Evolutionary conservation across 306 rosid genomes (phyloP).

Genomic region (Mimosa pudica): DNA sequence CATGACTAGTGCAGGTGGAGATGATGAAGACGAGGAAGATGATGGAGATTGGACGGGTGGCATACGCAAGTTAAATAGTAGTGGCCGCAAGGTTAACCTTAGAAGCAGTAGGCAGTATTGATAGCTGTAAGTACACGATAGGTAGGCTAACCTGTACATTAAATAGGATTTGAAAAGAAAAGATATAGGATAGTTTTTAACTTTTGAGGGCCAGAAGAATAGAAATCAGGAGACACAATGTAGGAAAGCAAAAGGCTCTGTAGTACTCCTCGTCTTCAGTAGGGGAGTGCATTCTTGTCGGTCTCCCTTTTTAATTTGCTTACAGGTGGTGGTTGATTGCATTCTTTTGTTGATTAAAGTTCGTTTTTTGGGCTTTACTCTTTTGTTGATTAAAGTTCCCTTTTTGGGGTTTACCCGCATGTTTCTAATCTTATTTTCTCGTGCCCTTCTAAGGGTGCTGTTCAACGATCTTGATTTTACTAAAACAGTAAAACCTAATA

Average conservation of each 20-base stretch:
- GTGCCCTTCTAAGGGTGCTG: not conserved
- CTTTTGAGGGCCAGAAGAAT: constrained; percentile 38
- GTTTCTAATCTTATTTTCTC: constrained; percentile 6
- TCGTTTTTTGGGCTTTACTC: constrained; percentile 29
- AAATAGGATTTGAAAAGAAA: constrained; percentile 48
- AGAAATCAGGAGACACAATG: constrained; percentile 51
- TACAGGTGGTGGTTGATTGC: constrained; percentile 47
- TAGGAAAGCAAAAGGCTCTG: constrained; percentile 42
- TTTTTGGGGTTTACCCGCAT: not conserved
- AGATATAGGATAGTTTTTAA: constrained; percentile 43
- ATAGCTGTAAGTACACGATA: constrained; percentile 61
- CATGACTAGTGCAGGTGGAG: constrained; percentile 44
- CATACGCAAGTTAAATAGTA: constrained; percentile 52
- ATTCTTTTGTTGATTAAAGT: constrained; percentile 61
- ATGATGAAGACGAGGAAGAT: constrained; percentile 53
- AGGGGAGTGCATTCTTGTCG: constrained; percentile 36
- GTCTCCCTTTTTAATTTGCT: constrained; percentile 57
- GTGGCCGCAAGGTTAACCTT: constrained; percentile 68
- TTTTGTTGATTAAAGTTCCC: constrained; percentile 49
- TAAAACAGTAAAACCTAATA: too few species aligned
- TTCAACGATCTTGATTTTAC: not conserved
- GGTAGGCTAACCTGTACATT: constrained; percentile 97
- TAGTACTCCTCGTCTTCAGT: constrained; percentile 28
- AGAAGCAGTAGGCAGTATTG: constrained; percentile 69
- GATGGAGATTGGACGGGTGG: constrained; percentile 65